Conservation (phyloP, 306 rosid genomes). For the Dalbergia cochinchinensis region DNA sequence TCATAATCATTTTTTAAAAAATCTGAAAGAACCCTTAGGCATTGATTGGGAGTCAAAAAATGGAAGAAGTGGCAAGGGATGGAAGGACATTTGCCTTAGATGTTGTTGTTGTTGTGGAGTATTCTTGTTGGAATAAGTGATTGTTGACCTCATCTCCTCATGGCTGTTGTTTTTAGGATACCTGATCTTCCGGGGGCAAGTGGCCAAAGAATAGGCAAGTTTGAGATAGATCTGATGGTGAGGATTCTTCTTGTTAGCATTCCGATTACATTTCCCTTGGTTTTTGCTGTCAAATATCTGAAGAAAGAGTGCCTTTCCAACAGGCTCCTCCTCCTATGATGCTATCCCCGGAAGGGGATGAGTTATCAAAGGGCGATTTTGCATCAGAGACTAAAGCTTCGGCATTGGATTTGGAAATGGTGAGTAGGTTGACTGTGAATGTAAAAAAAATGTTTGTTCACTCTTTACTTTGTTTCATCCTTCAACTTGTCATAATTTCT, state of each 20-base stretch:
- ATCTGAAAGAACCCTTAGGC: no score
- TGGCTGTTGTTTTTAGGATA: constrained; percentile 52
- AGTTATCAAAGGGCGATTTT: constrained; percentile 47
- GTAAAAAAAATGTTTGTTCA: background rate
- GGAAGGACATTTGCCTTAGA: no score
- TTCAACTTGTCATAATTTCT: constrained; percentile 36
- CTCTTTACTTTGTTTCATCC: background rate
- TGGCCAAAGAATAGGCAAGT: constrained; percentile 54
- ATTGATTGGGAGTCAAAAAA: no score
- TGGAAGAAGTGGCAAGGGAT: no score
- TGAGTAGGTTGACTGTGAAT: constrained; percentile 46
- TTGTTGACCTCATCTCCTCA: constrained; percentile 20
- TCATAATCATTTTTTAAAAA: no score
- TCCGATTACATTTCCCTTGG: constrained; percentile 37
- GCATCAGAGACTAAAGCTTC: constrained; percentile 47
- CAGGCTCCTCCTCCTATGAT: constrained; percentile 77
- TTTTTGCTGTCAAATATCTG: constrained; percentile 46
- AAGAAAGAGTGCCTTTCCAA: constrained; percentile 32
- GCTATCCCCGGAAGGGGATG: constrained; percentile 50
- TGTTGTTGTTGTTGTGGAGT: background rate
- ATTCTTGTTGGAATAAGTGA: constrained; percentile 19
- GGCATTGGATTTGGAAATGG: constrained; percentile 49
- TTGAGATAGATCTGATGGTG: constrained; percentile 82
- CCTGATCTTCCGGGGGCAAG: constrained; percentile 39
- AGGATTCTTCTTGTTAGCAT: constrained; percentile 43